phyloP scores from a whole-genome alignment of 1,284 basidiomycete genomes.

The Fistulinella staudtii region DNA sequence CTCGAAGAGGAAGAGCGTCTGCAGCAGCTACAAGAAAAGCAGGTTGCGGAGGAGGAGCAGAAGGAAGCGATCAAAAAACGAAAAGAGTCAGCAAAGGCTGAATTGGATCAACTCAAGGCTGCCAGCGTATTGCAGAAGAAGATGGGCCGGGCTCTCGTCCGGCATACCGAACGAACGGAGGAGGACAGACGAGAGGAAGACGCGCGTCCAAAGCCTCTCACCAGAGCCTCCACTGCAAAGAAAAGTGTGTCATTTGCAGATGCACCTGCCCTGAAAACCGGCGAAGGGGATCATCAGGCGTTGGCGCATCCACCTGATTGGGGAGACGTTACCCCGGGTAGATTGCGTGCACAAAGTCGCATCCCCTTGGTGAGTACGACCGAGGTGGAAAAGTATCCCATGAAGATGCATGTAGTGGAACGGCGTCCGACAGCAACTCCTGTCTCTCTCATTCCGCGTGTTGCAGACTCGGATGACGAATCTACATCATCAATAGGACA shows the following conservation, averaged over 20 bases:
- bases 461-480: conserved; percentile 49
- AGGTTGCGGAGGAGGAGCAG: conserved; percentile 39
- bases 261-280: conserved; percentile 20
- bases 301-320: conserved; percentile 34
- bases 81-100: conserved; percentile 47
- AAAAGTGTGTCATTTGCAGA: conserved; percentile 68
- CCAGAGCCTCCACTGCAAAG: conserved; percentile 36
- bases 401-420: conserved; percentile 69
- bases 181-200: conserved; percentile 39
- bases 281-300: conserved; percentile 3
- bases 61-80: conserved; percentile 47
- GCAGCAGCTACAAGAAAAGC: conserved; percentile 41
- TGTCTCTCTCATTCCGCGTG: conserved; percentile 14
- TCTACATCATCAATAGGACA: conserved; percentile 33
- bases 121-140: conserved; percentile 66
- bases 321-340: conserved; percentile 54
- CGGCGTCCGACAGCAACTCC: conserved; percentile 38
- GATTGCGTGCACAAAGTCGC: conserved; percentile 40
- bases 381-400: conserved; percentile 43
- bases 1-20: conserved; percentile 66
- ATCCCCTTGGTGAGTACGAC: conserved; percentile 39
- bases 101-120: conserved; percentile 50
- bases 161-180: conserved; percentile 41
- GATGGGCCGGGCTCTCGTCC: conserved; percentile 67
- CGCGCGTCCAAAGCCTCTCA: conserved; percentile 5